A percentile compares a stretch with the other conserved stretches of the same genome.
Conservation (phyloP, 305 asterid genomes). For the Euphrasia arctica region DNA sequence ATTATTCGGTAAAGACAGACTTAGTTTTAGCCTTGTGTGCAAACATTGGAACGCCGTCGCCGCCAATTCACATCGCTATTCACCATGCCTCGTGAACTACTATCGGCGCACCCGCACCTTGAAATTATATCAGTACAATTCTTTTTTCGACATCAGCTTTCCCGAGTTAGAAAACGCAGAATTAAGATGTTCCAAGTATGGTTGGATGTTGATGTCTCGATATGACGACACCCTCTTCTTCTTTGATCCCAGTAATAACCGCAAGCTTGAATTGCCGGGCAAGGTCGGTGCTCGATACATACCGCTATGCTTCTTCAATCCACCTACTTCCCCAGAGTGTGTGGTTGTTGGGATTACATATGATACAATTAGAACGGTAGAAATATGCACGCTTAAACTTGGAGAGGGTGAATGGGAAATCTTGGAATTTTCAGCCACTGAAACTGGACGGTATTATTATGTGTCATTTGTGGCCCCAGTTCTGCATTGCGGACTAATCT, state of each 20-base stretch:
- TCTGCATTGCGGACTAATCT: no score
- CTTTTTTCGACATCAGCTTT: not conserved
- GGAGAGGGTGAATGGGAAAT: no score
- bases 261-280: not conserved
- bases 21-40: not conserved
- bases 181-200: not conserved
- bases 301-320: not conserved
- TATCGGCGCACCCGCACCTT: not conserved
- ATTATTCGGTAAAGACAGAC: not conserved
- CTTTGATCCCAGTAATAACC: not conserved
- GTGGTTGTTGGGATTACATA: no score
- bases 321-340: not conserved
- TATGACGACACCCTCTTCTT: not conserved
- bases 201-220: not conserved
- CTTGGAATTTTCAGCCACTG: no score
- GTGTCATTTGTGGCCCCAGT: no score
- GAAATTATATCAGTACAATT: not conserved
- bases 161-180: not conserved
- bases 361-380: no score
- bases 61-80: not conserved
- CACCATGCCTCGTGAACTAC: not conserved
- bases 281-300: not conserved
- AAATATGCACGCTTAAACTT: no score
- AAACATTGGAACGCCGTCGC: not conserved
- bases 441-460: no score